Percentiles rank a stretch among this genome's conserved stretches.
Evolutionary conservation across 306 rosid genomes (phyloP).

Genomic region (Dicorynia guianensis): DNA sequence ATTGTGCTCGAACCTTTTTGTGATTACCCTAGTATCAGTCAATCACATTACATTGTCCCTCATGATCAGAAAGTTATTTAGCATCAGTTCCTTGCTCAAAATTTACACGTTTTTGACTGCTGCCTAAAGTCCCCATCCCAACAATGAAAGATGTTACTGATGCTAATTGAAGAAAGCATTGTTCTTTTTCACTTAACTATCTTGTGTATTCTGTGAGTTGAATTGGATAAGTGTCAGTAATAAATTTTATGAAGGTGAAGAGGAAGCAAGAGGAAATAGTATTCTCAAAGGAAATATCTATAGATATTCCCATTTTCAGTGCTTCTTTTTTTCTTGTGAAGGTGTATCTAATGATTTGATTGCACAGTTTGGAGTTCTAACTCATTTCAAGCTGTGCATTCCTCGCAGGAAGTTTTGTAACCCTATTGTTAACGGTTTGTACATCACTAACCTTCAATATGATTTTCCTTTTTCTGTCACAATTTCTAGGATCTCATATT

Average conservation of each 20-base stretch:
- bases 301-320: background rate
- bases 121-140: background rate
- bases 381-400: slow-evolving; percentile 8
- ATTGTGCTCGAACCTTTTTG: slow-evolving; percentile 22
- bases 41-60: slow-evolving; percentile 24
- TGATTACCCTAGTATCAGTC: background rate
- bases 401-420: background rate
- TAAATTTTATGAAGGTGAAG: background rate
- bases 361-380: background rate
- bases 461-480: background rate
- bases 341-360: background rate
- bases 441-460: too few species aligned
- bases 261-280: background rate
- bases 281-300: slow-evolving; percentile 10
- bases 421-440: background rate
- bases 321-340: background rate
- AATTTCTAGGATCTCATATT: too few species aligned
- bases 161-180: background rate
- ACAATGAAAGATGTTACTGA: background rate
- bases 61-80: background rate
- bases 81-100: background rate
- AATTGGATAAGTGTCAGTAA: background rate
- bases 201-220: background rate
- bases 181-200: slow-evolving; percentile 9
- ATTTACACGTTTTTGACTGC: background rate